Base-by-base conservation (phyloP, 768 basidiomycete genomes). In the Termitomyces titanicus region DNA sequence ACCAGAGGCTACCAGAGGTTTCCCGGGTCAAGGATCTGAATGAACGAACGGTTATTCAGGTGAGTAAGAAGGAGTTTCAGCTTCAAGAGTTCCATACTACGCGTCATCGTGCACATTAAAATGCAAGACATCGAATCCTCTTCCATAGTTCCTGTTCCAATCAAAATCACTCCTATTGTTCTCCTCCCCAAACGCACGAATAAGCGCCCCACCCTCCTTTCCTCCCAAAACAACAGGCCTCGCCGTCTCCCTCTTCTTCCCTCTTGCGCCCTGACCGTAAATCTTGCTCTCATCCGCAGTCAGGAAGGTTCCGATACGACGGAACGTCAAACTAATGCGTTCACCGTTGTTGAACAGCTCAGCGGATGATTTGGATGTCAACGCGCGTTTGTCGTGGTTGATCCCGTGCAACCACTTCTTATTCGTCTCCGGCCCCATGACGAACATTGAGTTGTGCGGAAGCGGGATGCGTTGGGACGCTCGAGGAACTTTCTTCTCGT, bases 401-500 rank as follows among this genome's bases (percentile, higher is more conserved):
- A 93, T 88, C 39, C 81, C 83, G 63, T 93, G 90, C 51, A 91
- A 71, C 87, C 89, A 92, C 55, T 76, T 78, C 52, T 74, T 72
- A 61, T 93, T 93, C 46, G 89, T 92, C 51, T 78, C 75, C 5
- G 83, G 77, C 0, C 89, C 89, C 73, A 92, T 74, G 55, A 90
- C 84, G 66, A 93, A 92, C 79, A 92, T 84, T 5, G 88, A 90
- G 66, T 89, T 91, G 62, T 92, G 84, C 0, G 88, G 88, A 0
- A 93, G 80, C 0, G 85, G 83, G 18, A 92, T 79, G 56, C 83
- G 83, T 65, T 89, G 88, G 0, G 79, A 66, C 15, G 35, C 27
- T 12, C 65, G 63, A 29, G 58, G 50, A 12, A 48, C 34, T 12
- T 44, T 51, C 11, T 25, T 54, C 20, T 48, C 53, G 8, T 51